Evolutionary conservation across 768 basidiomycete species (phyloP).

Genomic region (Boletus rubescentipes): DNA sequence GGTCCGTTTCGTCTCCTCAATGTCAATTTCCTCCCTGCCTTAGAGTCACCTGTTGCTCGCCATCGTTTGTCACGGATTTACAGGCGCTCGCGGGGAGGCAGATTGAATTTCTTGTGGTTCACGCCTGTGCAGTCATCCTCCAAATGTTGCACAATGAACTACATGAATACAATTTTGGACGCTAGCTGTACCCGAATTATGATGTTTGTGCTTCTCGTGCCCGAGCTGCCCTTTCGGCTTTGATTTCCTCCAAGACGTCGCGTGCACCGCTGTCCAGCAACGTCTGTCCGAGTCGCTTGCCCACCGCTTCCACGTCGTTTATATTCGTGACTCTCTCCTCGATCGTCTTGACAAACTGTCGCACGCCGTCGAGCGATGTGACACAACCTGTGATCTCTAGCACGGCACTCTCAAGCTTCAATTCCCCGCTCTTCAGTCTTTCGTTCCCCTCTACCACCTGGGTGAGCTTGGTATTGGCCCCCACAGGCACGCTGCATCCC

Average conservation of each 20-base stretch:
- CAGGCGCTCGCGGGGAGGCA: constrained; percentile 74
- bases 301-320: constrained; percentile 68
- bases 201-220: constrained; percentile 39
- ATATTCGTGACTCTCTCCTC: constrained; percentile 48
- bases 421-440: constrained; percentile 31
- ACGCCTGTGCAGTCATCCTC: constrained; percentile 9
- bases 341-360: constrained; percentile 68
- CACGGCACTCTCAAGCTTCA: constrained; percentile 32
- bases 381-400: constrained; percentile 79
- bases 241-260: constrained; percentile 82
- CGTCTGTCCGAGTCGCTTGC: constrained; percentile 59
- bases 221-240: constrained; percentile 55
- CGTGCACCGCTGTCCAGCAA: constrained; percentile 73
- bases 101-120: constrained; percentile 39
- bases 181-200: constrained; percentile 2
- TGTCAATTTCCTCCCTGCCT: constrained; percentile 52
- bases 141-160: constrained; percentile 20
- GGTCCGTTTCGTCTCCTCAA: constrained; percentile 15
- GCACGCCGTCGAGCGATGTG: constrained; percentile 73
- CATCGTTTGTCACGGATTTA: constrained; percentile 39
- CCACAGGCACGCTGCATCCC: constrained; percentile 96
- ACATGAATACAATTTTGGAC: constrained; percentile 22
- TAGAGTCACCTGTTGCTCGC: constrained; percentile 70
- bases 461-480: constrained; percentile 58
- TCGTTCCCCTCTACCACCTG: constrained; percentile 31